A percentile compares a stretch with the other conserved stretches of the same genome.
These are phyloP conservation scores for Sphenostylis stenocarpa DNA, from an alignment of 306 rosid species.

Conservation along the genomic window DNA sequence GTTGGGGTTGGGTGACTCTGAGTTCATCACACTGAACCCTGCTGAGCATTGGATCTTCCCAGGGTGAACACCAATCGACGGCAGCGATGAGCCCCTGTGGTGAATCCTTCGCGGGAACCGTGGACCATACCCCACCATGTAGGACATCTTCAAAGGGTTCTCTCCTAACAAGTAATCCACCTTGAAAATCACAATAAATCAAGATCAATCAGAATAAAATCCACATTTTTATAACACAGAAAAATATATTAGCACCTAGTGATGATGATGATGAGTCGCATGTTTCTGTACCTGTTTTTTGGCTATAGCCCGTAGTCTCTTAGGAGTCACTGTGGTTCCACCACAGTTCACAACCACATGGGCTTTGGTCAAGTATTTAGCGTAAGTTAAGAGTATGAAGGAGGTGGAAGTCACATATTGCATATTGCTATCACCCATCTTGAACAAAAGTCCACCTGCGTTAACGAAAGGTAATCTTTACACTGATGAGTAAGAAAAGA, in stretches of 20 bases:
- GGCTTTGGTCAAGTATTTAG: slow-evolving; percentile 79
- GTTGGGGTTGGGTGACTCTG: slow-evolving; percentile 75
- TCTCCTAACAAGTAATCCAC: slow-evolving; percentile 93
- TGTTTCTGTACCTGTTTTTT: slow-evolving; percentile 61
- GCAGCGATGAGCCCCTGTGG: slow-evolving; percentile 88
- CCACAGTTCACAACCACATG: slow-evolving; percentile 67
- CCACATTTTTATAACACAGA: background rate
- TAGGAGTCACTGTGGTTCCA: slow-evolving; percentile 60
- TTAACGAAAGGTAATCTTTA: slow-evolving; percentile 44
- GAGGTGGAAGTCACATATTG: slow-evolving; percentile 95
- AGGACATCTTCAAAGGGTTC: slow-evolving; percentile 86
- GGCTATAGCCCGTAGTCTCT: slow-evolving; percentile 67
- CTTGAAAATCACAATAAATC: slow-evolving; percentile 24
- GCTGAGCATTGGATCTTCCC: slow-evolving; percentile 78
- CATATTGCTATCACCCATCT: slow-evolving; percentile 85
- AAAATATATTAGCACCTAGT: background rate
- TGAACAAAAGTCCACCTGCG: slow-evolving; percentile 87
- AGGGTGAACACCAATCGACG: slow-evolving; percentile 60
- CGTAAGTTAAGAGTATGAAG: slow-evolving; percentile 73
- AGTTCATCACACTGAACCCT: slow-evolving; percentile 66
- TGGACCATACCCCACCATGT: slow-evolving; percentile 93
- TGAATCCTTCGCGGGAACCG: slow-evolving; percentile 84
- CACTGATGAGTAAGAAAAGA: background rate
- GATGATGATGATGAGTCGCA: background rate
- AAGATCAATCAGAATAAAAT: background rate